Conservation (phyloP, 176 grass and related monocot species). For the Elymus sibiricus region DNA sequence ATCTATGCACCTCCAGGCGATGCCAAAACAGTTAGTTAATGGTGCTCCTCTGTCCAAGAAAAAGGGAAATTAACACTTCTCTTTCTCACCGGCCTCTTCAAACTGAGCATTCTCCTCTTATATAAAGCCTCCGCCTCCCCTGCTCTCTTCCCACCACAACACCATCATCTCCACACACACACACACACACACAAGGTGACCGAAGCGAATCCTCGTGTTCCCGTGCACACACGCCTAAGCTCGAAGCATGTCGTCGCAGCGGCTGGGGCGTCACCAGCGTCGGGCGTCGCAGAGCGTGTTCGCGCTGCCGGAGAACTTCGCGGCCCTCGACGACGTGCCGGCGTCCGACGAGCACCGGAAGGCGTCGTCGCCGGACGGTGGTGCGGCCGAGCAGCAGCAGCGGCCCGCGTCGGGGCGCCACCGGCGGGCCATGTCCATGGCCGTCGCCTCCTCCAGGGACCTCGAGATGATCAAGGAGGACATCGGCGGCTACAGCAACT, state of each 20-base stretch:
- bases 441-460: conserved; percentile 44
- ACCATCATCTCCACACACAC: background rate
- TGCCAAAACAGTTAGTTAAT: background rate
- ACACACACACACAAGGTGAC: background rate
- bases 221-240: background rate
- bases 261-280: conserved; percentile 59
- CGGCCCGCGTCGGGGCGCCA: conserved; percentile 7
- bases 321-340: conserved; percentile 37
- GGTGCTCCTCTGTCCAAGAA: background rate
- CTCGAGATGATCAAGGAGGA: conserved; percentile 52
- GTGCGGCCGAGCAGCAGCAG: conserved; percentile 19
- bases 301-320: conserved; percentile 58
- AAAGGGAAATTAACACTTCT: background rate
- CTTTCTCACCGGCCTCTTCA: background rate
- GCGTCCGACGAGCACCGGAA: conserved; percentile 13
- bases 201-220: background rate
- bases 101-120: background rate
- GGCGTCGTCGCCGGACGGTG: background rate
- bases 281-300: conserved; percentile 78
- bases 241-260: conserved; percentile 51
- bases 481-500: conserved; percentile 20
- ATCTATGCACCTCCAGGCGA: background rate
- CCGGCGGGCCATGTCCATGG: conserved; percentile 39
- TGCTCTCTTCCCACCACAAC: background rate
- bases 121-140: conserved; percentile 17